phyloP scores from a whole-genome alignment of 306 rosid genomes.

The Inga leiocalycina region DNA sequence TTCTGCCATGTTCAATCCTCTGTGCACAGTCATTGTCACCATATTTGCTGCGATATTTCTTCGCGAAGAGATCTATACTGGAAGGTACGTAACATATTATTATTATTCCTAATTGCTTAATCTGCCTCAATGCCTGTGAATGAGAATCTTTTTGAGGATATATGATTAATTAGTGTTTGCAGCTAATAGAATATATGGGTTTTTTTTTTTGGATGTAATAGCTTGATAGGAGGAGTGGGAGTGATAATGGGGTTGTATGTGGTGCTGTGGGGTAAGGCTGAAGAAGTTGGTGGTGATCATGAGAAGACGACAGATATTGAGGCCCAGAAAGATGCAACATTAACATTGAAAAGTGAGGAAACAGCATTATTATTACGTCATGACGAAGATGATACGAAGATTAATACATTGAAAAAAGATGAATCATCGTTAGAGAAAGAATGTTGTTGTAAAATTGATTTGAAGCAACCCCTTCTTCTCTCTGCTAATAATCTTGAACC shows the following conservation, averaged over 20 bases:
- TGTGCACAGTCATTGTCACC: not conserved
- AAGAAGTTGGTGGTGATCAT: not conserved
- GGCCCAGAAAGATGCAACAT: conserved; percentile 35
- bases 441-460: too few relatives aligned
- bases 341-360: not conserved
- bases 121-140: not conserved
- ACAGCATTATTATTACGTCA: too few relatives aligned
- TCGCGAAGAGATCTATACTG: not conserved
- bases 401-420: too few relatives aligned
- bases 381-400: too few relatives aligned
- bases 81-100: not conserved
- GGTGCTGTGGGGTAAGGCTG: not conserved
- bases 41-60: not conserved
- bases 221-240: not conserved
- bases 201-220: not conserved
- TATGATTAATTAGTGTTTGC: not conserved
- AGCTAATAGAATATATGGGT: not conserved
- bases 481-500: too few relatives aligned
- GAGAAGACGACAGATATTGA: not conserved
- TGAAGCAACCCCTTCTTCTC: too few relatives aligned
- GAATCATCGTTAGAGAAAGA: too few relatives aligned
- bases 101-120: too few relatives aligned
- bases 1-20: not conserved
- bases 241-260: not conserved
- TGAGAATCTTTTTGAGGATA: not conserved